Evolutionary conservation across 2,329 filamentous ascomycete species (phyloP).

Genomic region (Phialemonium atrogriseum): DNA sequence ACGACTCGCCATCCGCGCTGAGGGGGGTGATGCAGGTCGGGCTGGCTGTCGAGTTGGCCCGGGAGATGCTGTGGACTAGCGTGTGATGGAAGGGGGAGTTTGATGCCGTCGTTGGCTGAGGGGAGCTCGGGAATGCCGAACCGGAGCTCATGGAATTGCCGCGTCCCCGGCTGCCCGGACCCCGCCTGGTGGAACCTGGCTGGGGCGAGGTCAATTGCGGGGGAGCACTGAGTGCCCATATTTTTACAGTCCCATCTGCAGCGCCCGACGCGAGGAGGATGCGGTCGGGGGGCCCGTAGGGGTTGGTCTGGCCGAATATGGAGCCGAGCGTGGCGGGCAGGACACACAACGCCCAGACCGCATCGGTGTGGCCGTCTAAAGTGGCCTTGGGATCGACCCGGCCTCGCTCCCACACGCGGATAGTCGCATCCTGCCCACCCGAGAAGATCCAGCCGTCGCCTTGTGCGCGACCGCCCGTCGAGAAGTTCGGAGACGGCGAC

Average conservation of each 20-base stretch:
- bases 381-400: slow-evolving; percentile 93
- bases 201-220: slow-evolving; percentile 79
- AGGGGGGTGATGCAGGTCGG: slow-evolving; percentile 91
- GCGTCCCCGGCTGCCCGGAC: slow-evolving; percentile 60
- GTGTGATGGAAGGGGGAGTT: slow-evolving; percentile 82
- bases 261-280: slow-evolving; percentile 86
- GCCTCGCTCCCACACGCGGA: slow-evolving; percentile 92
- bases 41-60: slow-evolving; percentile 58
- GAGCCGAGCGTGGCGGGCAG: slow-evolving; percentile 74
- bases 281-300: slow-evolving; percentile 73
- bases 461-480: slow-evolving; percentile 76
- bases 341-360: slow-evolving; percentile 91
- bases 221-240: slow-evolving; percentile 91
- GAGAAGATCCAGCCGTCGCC: slow-evolving; percentile 99
- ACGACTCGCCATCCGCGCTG: slow-evolving; percentile 73
- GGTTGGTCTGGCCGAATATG: slow-evolving; percentile 68
- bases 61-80: slow-evolving; percentile 76
- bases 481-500: slow-evolving; percentile 80
- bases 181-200: slow-evolving; percentile 51
- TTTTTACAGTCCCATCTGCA: slow-evolving; percentile 82
- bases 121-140: slow-evolving; percentile 81
- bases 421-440: slow-evolving; percentile 85
- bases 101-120: slow-evolving; percentile 80
- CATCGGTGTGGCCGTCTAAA: slow-evolving; percentile 88
- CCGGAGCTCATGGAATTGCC: slow-evolving; percentile 93